A percentile compares a stretch with the other conserved stretches of the same genome.
Evolutionary conservation across 164 flowering plant species (phyloP).

Genomic region (Echeveria elegans): DNA sequence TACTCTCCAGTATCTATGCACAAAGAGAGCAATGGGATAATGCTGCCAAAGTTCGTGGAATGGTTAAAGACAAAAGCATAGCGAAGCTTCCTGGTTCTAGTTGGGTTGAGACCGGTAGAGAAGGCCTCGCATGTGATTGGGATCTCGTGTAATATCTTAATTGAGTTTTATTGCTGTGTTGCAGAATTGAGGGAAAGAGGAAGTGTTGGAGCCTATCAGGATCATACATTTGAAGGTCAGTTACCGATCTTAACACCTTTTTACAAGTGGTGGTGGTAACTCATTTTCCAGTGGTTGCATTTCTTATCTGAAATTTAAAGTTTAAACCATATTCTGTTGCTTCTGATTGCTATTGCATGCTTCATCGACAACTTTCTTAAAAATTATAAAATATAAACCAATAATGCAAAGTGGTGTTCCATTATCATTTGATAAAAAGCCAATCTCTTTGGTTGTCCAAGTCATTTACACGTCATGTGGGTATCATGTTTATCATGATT

Average conservation of each 20-base stretch:
- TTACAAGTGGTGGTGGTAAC: no score
- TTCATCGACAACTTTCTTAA: no score
- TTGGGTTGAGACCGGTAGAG: slow-evolving; percentile 18
- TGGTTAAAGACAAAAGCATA: slow-evolving; percentile 21
- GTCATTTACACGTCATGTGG: no score
- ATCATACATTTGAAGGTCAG: no score
- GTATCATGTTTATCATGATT: no score
- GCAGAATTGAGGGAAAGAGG: not conserved
- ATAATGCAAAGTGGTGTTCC: not conserved
- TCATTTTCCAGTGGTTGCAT: no score
- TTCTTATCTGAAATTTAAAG: no score
- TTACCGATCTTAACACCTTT: no score
- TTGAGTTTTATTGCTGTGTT: not conserved
- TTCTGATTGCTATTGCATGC: no score
- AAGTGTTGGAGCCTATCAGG: not conserved
- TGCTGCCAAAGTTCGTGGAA: slow-evolving; percentile 21
- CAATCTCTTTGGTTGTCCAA: no score
- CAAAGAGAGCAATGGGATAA: slow-evolving; percentile 24
- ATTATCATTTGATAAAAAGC: no score
- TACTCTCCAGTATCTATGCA: slow-evolving; percentile 31
- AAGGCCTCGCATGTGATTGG: not conserved
- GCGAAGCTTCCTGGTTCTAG: slow-evolving; percentile 31
- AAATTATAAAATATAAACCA: not conserved
- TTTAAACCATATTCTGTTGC: no score
- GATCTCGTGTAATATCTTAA: not conserved